Conservation (phyloP, 1,284 basidiomycete genomes). For the Ceratobasidium sp. region DNA sequence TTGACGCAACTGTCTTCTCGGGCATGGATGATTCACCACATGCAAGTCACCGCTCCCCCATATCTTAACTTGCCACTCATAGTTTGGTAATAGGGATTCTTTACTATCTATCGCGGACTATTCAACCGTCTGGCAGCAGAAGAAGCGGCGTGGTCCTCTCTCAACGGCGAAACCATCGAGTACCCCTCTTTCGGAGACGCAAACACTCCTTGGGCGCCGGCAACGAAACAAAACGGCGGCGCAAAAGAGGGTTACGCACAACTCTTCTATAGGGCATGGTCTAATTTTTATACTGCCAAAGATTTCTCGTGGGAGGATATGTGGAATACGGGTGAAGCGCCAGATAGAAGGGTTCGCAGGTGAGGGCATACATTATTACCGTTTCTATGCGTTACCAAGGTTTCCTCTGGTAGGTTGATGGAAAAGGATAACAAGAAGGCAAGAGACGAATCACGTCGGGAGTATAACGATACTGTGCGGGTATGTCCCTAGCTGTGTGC, state of each 20-base stretch:
- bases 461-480: constrained; percentile 92
- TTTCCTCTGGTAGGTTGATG: constrained; percentile 67
- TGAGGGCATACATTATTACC: constrained; percentile 47
- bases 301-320: constrained; percentile 90
- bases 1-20: constrained; percentile 78
- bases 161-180: constrained; percentile 54
- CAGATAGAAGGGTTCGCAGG: constrained; percentile 85
- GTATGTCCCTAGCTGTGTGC: constrained; percentile 56
- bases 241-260: constrained; percentile 57
- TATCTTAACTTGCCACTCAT: background rate
- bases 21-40: constrained; percentile 74
- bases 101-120: constrained; percentile 86
- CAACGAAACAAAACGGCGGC: constrained; percentile 52
- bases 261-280: constrained; percentile 88
- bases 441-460: constrained; percentile 83
- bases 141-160: constrained; percentile 66
- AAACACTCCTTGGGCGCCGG: constrained; percentile 71
- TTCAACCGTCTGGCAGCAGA: constrained; percentile 87
- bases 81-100: constrained; percentile 76
- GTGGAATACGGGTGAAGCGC: constrained; percentile 85
- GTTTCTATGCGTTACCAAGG: background rate
- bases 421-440: constrained; percentile 96
- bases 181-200: constrained; percentile 89
- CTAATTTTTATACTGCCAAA: constrained; percentile 87
- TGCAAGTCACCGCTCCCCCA: constrained; percentile 55